Evolutionary conservation across 805 yeast genomes (phyloP), one percentile per base, ranked within the genome.

Genomic region (Metschnikowia cerradonensis): DNA sequence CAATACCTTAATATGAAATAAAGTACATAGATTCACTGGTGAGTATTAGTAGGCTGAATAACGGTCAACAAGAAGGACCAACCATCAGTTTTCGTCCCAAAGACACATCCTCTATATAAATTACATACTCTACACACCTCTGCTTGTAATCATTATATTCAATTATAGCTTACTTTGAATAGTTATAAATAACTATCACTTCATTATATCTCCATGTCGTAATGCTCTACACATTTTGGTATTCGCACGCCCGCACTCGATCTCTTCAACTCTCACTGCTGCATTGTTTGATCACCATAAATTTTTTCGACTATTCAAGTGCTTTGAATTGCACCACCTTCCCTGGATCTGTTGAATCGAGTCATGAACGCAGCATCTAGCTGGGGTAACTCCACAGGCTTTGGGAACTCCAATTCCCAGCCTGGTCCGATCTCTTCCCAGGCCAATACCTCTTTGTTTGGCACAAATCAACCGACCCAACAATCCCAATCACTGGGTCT

Each of bases 371-470:
- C 52, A 20, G 57, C 58, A 43, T 41, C 54, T 8, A 52, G 53
- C 35, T 53, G 59, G 59, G 48, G 48, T 43, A 52, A 37, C 38
- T 54, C 59, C 15, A 47, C 56, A 15, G 59, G 60, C 8, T 55
- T 53, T 31, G 58, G 36, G 35, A 13, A 37, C 41, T 14, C 48
- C 41, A 45, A 37, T 30, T 4, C 48, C 19, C 48, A 37, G 30
- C 15, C 48, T 23, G 48, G 45, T 6, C 38, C n/a, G 45, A 42
- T 20, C 19, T 6, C 30, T 8, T 41, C 45, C 11, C 45, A 20
- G 31, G 38, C 38, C 7, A 42, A 42, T 31, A 42, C n/a, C 31
- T 33, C 45, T 15, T 33, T 42, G 45, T 42, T 42, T 42, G 45
- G 45, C 20, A 6, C 45, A n/a, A 22, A 17, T 39, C 41, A 39